Evolutionary conservation across 805 yeast species (phyloP).

Genomic region (Pichia scutulata): DNA sequence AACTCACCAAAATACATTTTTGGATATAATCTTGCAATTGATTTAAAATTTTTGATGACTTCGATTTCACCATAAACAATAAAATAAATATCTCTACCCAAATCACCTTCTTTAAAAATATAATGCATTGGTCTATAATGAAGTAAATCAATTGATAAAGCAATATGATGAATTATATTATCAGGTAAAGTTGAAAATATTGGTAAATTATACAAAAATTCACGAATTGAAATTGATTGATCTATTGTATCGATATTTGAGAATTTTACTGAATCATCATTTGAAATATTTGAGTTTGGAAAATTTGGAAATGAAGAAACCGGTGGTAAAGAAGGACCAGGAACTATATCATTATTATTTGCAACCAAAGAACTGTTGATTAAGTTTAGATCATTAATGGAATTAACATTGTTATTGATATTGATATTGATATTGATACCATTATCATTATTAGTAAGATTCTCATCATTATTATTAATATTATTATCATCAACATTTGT

Average conservation of each 20-base stretch:
- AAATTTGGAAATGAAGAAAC: conserved; percentile 4
- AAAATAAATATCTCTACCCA: conserved; percentile 59
- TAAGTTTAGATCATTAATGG: background rate
- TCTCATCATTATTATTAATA: background rate
- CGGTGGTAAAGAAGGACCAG: conserved; percentile 37
- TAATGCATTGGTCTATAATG: conserved; percentile 49
- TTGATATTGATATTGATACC: background rate
- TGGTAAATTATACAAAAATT: conserved; percentile 49
- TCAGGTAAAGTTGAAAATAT: conserved; percentile 52
- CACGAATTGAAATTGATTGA: conserved; percentile 45
- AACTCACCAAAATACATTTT: conserved; percentile 74
- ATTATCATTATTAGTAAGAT: background rate
- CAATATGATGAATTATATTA: conserved; percentile 54
- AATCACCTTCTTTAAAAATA: conserved; percentile 51
- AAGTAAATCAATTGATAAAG: conserved; percentile 53
- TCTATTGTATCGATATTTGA: conserved; percentile 35
- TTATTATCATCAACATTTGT: background rate
- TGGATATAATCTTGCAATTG: conserved; percentile 50
- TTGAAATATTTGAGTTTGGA: background rate
- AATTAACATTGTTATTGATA: background rate
- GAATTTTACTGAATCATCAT: background rate
- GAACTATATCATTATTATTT: conserved; percentile 26
- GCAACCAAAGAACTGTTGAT: conserved; percentile 26
- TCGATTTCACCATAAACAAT: conserved; percentile 66
- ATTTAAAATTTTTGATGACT: conserved; percentile 39